phyloP scores from a whole-genome alignment of 2,329 filamentous ascomycete genomes.

The Pseudopyrenochaeta lycopersici region DNA sequence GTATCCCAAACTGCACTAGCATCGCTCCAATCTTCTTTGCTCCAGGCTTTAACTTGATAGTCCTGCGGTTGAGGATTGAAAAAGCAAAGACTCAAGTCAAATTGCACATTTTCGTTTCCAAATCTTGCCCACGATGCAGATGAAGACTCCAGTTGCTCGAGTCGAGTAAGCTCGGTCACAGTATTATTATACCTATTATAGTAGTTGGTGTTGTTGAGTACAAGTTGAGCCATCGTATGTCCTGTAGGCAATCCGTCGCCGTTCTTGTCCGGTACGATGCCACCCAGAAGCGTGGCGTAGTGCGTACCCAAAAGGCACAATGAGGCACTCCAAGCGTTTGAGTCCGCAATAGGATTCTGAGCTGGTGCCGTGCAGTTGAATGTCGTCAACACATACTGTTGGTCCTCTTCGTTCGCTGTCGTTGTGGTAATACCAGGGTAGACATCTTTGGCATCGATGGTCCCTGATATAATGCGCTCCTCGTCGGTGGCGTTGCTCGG shows the following conservation, averaged over 20 bases:
- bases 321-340: not conserved
- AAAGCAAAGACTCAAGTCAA: conserved; percentile 1
- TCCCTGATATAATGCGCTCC: not conserved
- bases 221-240: not conserved
- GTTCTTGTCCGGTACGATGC: not conserved
- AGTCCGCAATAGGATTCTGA: not conserved
- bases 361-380: not conserved
- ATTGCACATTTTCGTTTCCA: not conserved
- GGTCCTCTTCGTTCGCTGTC: no score
- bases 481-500: not conserved
- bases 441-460: not conserved
- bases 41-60: not conserved
- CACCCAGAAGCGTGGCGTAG: not conserved
- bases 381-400: no score
- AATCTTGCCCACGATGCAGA: not conserved
- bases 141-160: not conserved
- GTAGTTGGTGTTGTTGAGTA: not conserved
- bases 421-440: no score
- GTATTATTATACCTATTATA: not conserved
- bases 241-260: not conserved
- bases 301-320: not conserved
- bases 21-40: not conserved
- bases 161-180: no score
- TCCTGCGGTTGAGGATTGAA: not conserved
- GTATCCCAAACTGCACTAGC: no score